These are phyloP conservation scores for Russula earlei DNA, from an alignment of 768 basidiomycete species.

Conservation along the genomic window DNA sequence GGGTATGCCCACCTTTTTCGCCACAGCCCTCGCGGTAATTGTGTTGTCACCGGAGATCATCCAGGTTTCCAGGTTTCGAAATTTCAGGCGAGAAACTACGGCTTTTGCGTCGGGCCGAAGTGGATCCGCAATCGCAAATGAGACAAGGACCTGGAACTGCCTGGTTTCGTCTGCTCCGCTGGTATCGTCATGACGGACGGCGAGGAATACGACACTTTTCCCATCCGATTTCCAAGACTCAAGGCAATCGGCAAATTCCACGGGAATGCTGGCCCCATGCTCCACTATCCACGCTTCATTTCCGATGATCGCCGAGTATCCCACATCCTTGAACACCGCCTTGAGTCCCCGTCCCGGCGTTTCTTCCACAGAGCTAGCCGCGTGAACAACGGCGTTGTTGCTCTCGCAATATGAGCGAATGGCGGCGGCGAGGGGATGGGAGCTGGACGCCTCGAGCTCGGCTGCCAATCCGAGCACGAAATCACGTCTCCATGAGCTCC, in stretches of 20 bases:
- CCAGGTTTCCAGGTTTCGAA: slow-evolving; percentile 51
- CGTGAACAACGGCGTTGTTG: slow-evolving; percentile 26
- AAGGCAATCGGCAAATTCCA: slow-evolving; percentile 27
- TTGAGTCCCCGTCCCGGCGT: slow-evolving; percentile 56
- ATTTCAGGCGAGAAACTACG: slow-evolving; percentile 46
- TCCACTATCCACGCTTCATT: slow-evolving; percentile 58
- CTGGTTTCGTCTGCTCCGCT: neutral
- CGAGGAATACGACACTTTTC: slow-evolving; percentile 63
- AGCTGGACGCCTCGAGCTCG: slow-evolving; percentile 47
- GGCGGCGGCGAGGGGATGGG: slow-evolving; percentile 59
- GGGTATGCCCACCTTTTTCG: slow-evolving; percentile 55
- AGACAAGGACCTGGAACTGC: slow-evolving; percentile 32
- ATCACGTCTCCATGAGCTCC: slow-evolving; percentile 28
- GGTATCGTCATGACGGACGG: slow-evolving; percentile 25
- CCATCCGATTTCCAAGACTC: slow-evolving; percentile 51
- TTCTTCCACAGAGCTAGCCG: slow-evolving; percentile 42
- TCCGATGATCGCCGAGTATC: slow-evolving; percentile 49
- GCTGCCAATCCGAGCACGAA: slow-evolving; percentile 43
- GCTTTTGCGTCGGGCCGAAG: slow-evolving; percentile 47
- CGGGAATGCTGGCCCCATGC: slow-evolving; percentile 32
- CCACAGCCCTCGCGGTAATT: slow-evolving; percentile 63
- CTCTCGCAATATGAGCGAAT: slow-evolving; percentile 40
- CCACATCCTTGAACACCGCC: slow-evolving; percentile 34
- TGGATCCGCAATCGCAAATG: slow-evolving; percentile 58
- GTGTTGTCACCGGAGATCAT: slow-evolving; percentile 80